These are phyloP conservation scores for Debaryomycetaceae sp. DNA, from an alignment of 1,139 yeast genomes.

Conservation along the genomic window DNA sequence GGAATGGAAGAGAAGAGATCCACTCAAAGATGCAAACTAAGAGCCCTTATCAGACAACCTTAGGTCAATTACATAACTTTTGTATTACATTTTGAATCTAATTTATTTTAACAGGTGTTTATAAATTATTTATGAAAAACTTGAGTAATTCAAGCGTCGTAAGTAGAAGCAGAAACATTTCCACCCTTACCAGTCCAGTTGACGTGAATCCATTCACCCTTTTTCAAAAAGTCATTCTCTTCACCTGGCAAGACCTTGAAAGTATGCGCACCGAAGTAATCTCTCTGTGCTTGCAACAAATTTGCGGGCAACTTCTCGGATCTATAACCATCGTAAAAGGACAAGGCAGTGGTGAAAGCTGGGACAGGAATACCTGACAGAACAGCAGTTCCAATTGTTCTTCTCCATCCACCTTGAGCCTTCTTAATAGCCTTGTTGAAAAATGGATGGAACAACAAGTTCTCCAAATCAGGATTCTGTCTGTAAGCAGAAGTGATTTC, in stretches of 20 bases:
- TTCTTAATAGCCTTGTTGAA: slow-evolving; percentile 85
- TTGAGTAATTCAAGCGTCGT: slow-evolving; percentile 65
- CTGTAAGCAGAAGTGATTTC: slow-evolving; percentile 97
- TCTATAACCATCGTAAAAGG: slow-evolving; percentile 99
- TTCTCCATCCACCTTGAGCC: slow-evolving; percentile 97
- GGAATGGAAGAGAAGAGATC: slow-evolving; percentile 66
- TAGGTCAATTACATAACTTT: not conserved
- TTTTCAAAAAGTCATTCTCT: slow-evolving; percentile 74
- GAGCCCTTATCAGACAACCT: not conserved
- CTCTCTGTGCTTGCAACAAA: slow-evolving; percentile 99
- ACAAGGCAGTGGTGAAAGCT: slow-evolving; percentile 93
- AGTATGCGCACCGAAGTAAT: slow-evolving; percentile 99
- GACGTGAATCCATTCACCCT: slow-evolving; percentile 81
- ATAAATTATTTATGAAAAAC: not conserved
- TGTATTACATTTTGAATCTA: not conserved
- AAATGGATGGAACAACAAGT: slow-evolving; percentile 93
- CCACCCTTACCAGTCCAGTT: slow-evolving; percentile 99
- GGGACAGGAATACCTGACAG: slow-evolving; percentile 94
- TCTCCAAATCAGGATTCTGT: slow-evolving; percentile 88
- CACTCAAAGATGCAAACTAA: slow-evolving; percentile 15
- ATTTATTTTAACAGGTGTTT: not conserved
- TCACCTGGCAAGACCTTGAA: slow-evolving; percentile 89
- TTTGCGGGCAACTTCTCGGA: slow-evolving; percentile 94
- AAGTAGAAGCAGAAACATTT: slow-evolving; percentile 90
- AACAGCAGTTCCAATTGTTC: slow-evolving; percentile 73